Evolutionary conservation across 2,329 filamentous ascomycete species (phyloP), one percentile per base, ranked within the genome.

Genomic region (Alternaria angustiovoidea): DNA sequence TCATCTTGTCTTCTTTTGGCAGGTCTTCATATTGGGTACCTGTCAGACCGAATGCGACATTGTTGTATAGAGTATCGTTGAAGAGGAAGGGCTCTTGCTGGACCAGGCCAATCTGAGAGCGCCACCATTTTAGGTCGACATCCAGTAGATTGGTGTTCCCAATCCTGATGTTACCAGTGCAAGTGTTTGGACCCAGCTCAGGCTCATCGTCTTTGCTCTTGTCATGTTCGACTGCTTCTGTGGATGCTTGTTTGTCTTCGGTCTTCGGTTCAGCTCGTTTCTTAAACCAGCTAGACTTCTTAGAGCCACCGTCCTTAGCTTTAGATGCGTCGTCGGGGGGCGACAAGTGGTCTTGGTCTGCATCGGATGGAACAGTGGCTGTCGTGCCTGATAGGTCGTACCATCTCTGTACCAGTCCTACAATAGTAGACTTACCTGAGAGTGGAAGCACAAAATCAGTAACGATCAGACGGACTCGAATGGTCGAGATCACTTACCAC

Each of bases 341-440:
- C 18, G 26, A n/a, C 12, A 22, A 18, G 30, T 43, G 30, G 59
- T 43, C n/a, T 61, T 49, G 14, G 30, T 56, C 3, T 16, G 36
- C 16, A 44, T 62, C 42, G 58, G 54, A 5, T 36, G 46, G 7
- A 7, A 38, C 22, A 32, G 7, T 44, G 1, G 71, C 69, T 18
- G 59, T 67, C 4, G 70, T 75, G 2, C 70, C 73, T 16, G 65
- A 49, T 16, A 90, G 80, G 2, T 87, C 86, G 71, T 93, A 93
- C 89, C 89, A 93, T 32, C 89, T 82, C 71, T 93, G 88, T 3
- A 93, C 80, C 2, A 93, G 78, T 0, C 88, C 89, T 0, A 92
- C 86, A 26, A 93, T 87, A 0, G 91, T 93, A 51, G 88, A 91
- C 75, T 93, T 94, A 0, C 91, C 91, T 5, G 86, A 88, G 0